Base-by-base conservation (phyloP, 495 filamentous ascomycete genomes). In the Penicillium flavigenum region DNA sequence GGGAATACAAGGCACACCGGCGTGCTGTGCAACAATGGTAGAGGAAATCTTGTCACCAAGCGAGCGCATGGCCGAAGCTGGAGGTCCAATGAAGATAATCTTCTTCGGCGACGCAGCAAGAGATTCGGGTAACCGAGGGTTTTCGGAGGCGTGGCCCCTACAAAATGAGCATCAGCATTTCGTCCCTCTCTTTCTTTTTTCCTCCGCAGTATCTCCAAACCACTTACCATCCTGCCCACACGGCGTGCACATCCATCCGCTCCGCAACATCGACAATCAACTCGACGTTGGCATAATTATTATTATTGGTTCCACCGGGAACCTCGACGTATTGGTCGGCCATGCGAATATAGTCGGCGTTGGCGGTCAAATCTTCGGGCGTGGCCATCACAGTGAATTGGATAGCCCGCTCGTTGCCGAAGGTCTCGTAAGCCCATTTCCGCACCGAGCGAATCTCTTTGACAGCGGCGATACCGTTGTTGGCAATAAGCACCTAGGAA, bases 351-450 rank as follows among this genome's bases (percentile, higher is more conserved):
- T 99, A 99, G 76, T 99, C 94, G 49, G 94, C 95, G 73, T 99
- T 99, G 58, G 93, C 94, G 68, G 85, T 83, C 63, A 99, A 76
- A 88, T 99, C 94, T 76, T 99, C 94, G n/a, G 94, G 94, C 43
- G 94, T 99, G 60, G 94, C 94, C 94, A 99, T 99, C 59, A 97
- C 94, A 51, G 95, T 98, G 73, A 99, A 98, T 67, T 97, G 94
- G 72, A 99, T 96, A 57, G 95, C 94, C 64, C 88, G 84, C 80
- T 99, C 94, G 76, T 99, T 92, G 72, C 94, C 92, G 67, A 99
- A 98, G 5, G 89, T 93, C 78, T 99, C 94, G 84, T 99, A 99
- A 53, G 94, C 94, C 94, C 94, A 99, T 92, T 98, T 99, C 71
- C 94, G 86, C 61, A 99, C 92, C 27, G 92, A 96, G 64, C 94